These are phyloP conservation scores for Isoetes taiwanensis DNA, from an alignment of 75 land plant genomes.

Conservation along the genomic window DNA sequence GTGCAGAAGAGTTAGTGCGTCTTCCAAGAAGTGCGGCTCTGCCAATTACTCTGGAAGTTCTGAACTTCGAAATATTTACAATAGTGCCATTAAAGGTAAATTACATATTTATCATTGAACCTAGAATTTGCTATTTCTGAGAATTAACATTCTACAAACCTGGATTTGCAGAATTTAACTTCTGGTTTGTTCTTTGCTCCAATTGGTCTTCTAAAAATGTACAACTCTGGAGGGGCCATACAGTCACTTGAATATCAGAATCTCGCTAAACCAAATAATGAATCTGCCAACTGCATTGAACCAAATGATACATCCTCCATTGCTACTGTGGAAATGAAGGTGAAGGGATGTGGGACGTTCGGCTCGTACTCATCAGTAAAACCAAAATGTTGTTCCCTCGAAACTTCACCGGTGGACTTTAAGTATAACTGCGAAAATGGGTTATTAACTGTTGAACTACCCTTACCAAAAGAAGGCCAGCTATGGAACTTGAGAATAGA, in stretches of 20 bases:
- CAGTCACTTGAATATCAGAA: not conserved
- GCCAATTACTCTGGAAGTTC: constrained; percentile 60
- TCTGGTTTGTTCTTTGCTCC: not conserved
- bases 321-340: constrained; percentile 28
- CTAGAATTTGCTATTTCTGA: not conserved
- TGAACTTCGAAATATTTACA: constrained; percentile 68
- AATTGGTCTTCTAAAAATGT: constrained; percentile 1
- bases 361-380: constrained; percentile 61
- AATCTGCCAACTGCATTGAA: too few species aligned
- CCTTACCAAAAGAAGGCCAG: too few species aligned
- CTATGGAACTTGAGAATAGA: too few species aligned
- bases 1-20: constrained; percentile 47
- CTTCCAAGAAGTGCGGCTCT: constrained; percentile 39
- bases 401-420: too few species aligned
- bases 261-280: too few species aligned
- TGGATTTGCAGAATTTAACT: not conserved
- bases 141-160: not conserved
- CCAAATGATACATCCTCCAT: not conserved
- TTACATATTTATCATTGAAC: too few species aligned
- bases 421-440: too few species aligned
- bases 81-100: constrained; percentile 68
- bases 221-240: not conserved
- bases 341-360: constrained; percentile 59
- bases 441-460: too few species aligned
- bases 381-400: too few species aligned